A percentile compares a stretch with the other conserved stretches of the same genome.
Evolutionary conservation across 768 basidiomycete species (phyloP).

Genomic region (Suillus weaverae): DNA sequence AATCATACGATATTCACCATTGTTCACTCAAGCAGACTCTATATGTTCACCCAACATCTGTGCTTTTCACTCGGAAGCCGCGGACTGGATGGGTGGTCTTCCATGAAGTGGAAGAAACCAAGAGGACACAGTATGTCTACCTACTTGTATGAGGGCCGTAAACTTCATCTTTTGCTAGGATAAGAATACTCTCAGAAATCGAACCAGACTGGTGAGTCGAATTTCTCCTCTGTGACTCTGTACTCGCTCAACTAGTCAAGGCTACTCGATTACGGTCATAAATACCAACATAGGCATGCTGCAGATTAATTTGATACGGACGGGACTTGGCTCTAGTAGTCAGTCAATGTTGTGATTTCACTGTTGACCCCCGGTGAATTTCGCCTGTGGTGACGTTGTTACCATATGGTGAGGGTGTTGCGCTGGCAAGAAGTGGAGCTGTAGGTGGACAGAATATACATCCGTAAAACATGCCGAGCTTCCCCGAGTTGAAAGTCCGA

Average conservation of each 20-base stretch:
- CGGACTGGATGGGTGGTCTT: constrained; percentile 91
- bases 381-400: not conserved
- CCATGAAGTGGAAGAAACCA: constrained; percentile 96
- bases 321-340: not conserved
- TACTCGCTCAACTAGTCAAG: constrained; percentile 25
- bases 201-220: constrained; percentile 84
- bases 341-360: not conserved
- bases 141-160: not conserved
- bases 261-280: constrained; percentile 53
- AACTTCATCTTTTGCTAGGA: constrained; percentile 47
- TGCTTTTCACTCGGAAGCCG: constrained; percentile 90
- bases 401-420: not conserved
- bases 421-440: not conserved
- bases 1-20: not conserved
- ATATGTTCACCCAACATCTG: constrained; percentile 91
- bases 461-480: not conserved
- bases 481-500: not conserved
- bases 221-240: not conserved
- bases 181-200: constrained; percentile 90
- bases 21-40: constrained; percentile 52
- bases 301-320: not conserved
- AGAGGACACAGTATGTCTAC: constrained; percentile 77
- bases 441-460: not conserved
- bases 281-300: constrained; percentile 37
- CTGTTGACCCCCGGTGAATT: not conserved